A percentile compares a stretch with the other conserved stretches of the same genome.
Evolutionary conservation across 1,284 basidiomycete species (phyloP).

Genomic region (Marasmius sp.): DNA sequence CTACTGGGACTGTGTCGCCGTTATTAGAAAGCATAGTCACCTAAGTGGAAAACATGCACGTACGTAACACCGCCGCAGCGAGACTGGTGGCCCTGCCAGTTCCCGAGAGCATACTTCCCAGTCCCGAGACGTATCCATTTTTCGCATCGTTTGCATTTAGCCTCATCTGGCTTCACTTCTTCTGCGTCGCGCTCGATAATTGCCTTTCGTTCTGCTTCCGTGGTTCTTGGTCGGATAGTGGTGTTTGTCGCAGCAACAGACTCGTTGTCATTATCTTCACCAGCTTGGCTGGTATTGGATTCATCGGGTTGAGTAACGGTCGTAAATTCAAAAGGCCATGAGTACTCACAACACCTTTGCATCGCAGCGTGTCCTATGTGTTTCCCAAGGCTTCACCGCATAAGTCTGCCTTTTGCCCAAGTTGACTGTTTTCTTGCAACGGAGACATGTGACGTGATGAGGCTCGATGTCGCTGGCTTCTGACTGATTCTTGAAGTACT

Average conservation of each 20-base stretch:
- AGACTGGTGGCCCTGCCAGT: conserved; percentile 54
- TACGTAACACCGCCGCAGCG: conserved; percentile 43
- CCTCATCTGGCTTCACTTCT: conserved; percentile 47
- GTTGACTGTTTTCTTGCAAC: conserved; percentile 53
- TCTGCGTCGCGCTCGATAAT: conserved; percentile 52
- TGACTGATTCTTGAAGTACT: conserved; percentile 59
- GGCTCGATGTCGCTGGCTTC: conserved; percentile 54
- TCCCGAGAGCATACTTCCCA: conserved; percentile 39
- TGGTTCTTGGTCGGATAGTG: conserved; percentile 19
- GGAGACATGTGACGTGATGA: conserved; percentile 51
- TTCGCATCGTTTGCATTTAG: conserved; percentile 57
- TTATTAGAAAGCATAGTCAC: background rate
- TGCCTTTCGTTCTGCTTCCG: conserved; percentile 48
- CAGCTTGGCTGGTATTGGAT: background rate
- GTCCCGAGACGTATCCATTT: conserved; percentile 57
- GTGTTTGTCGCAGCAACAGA: conserved; percentile 22
- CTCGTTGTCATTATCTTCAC: conserved; percentile 22
- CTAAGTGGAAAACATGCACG: conserved; percentile 20
- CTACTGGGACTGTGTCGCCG: conserved; percentile 43
- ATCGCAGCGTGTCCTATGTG: conserved; percentile 53
- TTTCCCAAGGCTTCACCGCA: conserved; percentile 57
- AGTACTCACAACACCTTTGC: conserved; percentile 25
- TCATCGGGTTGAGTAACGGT: background rate
- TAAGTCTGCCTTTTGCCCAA: conserved; percentile 55
- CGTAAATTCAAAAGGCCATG: background rate